Evolutionary conservation across 768 basidiomycete genomes (phyloP).

Genomic region (Suillus hirtellus): DNA sequence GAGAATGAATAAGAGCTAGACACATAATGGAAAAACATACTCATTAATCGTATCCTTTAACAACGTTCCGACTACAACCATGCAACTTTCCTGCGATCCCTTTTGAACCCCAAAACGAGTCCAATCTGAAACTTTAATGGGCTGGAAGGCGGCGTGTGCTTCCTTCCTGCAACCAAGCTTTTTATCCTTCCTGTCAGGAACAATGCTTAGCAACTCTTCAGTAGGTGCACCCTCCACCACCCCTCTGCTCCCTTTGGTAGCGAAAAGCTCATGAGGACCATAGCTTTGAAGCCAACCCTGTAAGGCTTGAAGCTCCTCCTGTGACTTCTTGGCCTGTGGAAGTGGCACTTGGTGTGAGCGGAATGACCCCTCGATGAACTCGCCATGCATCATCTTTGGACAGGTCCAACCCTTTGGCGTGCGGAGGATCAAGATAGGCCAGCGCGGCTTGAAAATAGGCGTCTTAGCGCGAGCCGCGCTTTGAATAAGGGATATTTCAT

Average conservation of each 20-base stretch:
- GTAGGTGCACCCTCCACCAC: constrained; percentile 49
- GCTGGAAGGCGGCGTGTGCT: constrained; percentile 59
- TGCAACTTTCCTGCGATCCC: constrained; percentile 68
- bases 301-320: constrained; percentile 62
- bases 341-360: constrained; percentile 89
- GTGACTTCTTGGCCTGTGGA: constrained; percentile 63
- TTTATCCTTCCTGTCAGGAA: constrained; percentile 56
- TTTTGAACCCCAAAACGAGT: constrained; percentile 48
- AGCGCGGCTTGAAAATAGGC: constrained; percentile 84
- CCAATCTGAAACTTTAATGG: constrained; percentile 72
- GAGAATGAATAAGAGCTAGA: neutral
- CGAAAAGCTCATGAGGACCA: constrained; percentile 65
- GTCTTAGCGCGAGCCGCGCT: constrained; percentile 72
- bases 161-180: constrained; percentile 73
- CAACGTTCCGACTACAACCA: constrained; percentile 66
- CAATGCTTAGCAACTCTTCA: constrained; percentile 54
- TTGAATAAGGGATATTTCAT: constrained; percentile 77
- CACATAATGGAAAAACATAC: constrained; percentile 34
- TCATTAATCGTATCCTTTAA: constrained; percentile 55
- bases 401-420: constrained; percentile 83
- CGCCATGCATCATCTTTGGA: constrained; percentile 64
- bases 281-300: constrained; percentile 78
- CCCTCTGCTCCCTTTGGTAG: constrained; percentile 14
- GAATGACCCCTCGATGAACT: constrained; percentile 80
- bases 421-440: constrained; percentile 85